Conservation (phyloP, 495 filamentous ascomycete species). For the Letharia columbiana region DNA sequence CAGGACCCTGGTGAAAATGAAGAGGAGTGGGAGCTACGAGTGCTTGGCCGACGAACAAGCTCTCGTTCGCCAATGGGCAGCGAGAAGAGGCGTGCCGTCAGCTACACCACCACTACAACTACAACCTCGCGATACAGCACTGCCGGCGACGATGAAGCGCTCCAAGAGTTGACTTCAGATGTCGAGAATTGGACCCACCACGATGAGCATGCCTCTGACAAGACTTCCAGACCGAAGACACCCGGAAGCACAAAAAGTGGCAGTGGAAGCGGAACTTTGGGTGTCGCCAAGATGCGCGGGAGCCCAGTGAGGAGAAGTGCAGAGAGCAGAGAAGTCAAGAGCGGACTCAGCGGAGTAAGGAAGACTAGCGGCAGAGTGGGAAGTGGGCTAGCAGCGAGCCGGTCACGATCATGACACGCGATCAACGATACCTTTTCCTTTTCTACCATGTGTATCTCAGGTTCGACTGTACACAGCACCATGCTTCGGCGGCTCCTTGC, state of each 20-base stretch:
- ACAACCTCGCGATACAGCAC: slow-evolving; percentile 49
- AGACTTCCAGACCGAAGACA: slow-evolving; percentile 53
- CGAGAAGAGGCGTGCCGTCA: slow-evolving; percentile 41
- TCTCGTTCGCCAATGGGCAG: slow-evolving; percentile 32
- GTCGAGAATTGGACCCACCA: slow-evolving; percentile 29
- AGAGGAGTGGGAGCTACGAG: slow-evolving; percentile 49
- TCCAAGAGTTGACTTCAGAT: slow-evolving; percentile 24
- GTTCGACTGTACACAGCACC: neutral
- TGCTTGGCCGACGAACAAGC: slow-evolving; percentile 26
- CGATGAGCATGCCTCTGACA: slow-evolving; percentile 46
- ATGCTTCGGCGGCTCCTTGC: slow-evolving; percentile 2
- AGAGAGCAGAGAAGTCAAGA: slow-evolving; percentile 43
- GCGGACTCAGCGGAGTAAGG: slow-evolving; percentile 69
- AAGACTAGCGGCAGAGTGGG: slow-evolving; percentile 93
- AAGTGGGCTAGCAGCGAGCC: slow-evolving; percentile 35
- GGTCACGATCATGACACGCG: slow-evolving; percentile 23
- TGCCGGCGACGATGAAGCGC: slow-evolving; percentile 31
- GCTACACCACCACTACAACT: slow-evolving; percentile 52
- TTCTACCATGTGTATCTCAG: slow-evolving; percentile 3
- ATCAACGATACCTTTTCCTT: slow-evolving; percentile 5
- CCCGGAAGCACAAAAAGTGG: slow-evolving; percentile 50
- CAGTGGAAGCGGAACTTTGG: slow-evolving; percentile 56
- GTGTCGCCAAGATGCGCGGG: slow-evolving; percentile 63
- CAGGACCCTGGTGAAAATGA: slow-evolving; percentile 59
- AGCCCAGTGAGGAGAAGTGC: slow-evolving; percentile 53